Percentiles rank a stretch among this genome's conserved stretches.
These are phyloP conservation scores for Hyphodiscus hymeniophilus DNA, from an alignment of 495 filamentous ascomycete genomes.

Conservation along the genomic window DNA sequence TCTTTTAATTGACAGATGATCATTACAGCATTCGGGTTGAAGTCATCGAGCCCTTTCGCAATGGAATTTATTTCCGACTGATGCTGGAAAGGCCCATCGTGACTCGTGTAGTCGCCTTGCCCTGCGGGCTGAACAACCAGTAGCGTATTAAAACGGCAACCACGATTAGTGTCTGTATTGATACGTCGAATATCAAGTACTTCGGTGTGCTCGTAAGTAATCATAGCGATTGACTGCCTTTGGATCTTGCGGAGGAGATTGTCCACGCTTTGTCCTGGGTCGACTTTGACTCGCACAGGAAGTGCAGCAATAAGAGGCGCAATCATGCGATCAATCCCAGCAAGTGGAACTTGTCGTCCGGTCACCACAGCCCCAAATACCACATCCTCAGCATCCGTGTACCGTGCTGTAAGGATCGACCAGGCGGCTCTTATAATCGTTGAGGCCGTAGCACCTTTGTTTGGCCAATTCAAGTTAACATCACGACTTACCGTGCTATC, in stretches of 20 bases:
- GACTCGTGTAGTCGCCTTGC: neutral
- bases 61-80: neutral
- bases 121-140: conserved; percentile 4
- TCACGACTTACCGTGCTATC: too few relatives aligned
- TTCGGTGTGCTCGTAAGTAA: conserved; percentile 59
- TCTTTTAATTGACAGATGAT: too few relatives aligned
- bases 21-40: too few relatives aligned
- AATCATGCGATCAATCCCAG: neutral
- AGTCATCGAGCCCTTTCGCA: too few relatives aligned
- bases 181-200: conserved; percentile 61
- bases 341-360: neutral
- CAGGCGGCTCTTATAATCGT: neutral
- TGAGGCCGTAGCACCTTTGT: neutral
- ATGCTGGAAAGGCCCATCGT: conserved; percentile 5
- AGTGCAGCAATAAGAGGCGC: neutral
- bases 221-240: conserved; percentile 34
- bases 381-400: conserved; percentile 31
- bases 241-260: neutral
- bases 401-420: neutral
- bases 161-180: conserved; percentile 51
- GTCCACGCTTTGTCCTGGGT: neutral
- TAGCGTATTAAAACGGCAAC: conserved; percentile 52
- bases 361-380: conserved; percentile 26
- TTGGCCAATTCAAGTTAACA: too few relatives aligned
- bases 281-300: neutral